Conservation (phyloP, 345 rosid genomes). For the Erodium maritimum region DNA sequence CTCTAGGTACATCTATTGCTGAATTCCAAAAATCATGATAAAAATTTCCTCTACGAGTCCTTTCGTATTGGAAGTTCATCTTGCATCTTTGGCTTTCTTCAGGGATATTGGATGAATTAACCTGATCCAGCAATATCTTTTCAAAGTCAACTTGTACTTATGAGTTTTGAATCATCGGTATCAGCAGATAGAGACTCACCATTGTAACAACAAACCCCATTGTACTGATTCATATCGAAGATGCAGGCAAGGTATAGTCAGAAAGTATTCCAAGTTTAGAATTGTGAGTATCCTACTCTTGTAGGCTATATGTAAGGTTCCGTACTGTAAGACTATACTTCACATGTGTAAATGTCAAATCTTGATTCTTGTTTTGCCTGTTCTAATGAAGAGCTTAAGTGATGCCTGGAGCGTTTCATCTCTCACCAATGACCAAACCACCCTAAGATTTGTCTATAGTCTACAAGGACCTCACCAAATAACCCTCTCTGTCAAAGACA, state of each 20-base stretch:
- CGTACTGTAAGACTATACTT: not conserved
- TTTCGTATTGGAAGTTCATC: no score
- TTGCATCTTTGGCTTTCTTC: not conserved
- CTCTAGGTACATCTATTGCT: not conserved
- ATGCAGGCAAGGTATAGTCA: not conserved
- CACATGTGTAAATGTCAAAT: not conserved
- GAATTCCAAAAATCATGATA: not conserved
- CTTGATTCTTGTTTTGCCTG: not conserved
- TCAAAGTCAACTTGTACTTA: no score
- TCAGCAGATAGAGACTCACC: not conserved
- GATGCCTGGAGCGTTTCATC: not conserved
- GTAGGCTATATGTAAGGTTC: not conserved
- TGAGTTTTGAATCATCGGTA: not conserved
- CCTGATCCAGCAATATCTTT: not conserved
- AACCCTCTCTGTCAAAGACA: not conserved
- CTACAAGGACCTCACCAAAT: not conserved
- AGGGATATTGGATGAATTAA: not conserved
- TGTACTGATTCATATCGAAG: not conserved
- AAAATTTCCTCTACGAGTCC: not conserved
- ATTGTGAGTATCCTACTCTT: slow-evolving; percentile 7
- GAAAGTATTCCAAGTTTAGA: not conserved
- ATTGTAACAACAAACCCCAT: slow-evolving; percentile 1
- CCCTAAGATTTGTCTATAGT: no score
- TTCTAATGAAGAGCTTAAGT: no score
- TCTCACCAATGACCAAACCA: not conserved